These are phyloP conservation scores for Scedosporium minutisporum DNA, from an alignment of 2,329 filamentous ascomycete genomes.

Conservation along the genomic window DNA sequence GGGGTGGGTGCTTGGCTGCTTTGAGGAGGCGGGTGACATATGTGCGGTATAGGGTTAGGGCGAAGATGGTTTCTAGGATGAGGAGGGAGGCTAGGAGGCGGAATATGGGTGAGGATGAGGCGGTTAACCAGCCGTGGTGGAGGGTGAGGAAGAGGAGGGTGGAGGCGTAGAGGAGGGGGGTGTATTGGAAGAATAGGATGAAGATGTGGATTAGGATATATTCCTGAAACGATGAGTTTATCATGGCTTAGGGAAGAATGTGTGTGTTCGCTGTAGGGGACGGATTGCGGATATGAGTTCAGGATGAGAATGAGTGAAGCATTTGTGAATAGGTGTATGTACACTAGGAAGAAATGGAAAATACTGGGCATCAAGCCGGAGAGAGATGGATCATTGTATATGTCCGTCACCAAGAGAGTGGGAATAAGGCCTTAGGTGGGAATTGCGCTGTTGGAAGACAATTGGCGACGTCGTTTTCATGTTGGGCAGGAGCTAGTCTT, in stretches of 20 bases:
- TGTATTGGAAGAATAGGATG: constrained; percentile 34
- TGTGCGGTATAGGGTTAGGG: constrained; percentile 31
- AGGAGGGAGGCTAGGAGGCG: constrained; percentile 20
- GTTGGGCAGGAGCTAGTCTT: neutral
- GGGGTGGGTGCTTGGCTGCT: constrained; percentile 29
- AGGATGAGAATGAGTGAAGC: neutral
- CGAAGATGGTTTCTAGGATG: constrained; percentile 31
- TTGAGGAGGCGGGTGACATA: constrained; percentile 27
- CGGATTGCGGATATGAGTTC: neutral
- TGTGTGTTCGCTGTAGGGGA: neutral
- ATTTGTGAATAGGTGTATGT: neutral
- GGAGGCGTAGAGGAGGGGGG: constrained; percentile 27
- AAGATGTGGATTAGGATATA: constrained; percentile 34
- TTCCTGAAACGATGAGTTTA: constrained; percentile 26
- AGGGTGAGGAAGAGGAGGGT: constrained; percentile 18
- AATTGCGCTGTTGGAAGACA: neutral
- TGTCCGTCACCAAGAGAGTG: neutral
- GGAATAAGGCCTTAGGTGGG: neutral
- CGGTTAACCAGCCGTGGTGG: constrained; percentile 10
- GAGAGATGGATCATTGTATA: too few relatives aligned
- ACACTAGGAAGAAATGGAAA: too few relatives aligned
- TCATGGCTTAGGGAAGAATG: constrained; percentile 17
- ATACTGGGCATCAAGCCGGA: neutral
- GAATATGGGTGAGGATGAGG: constrained; percentile 10
- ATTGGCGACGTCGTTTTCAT: neutral